phyloP scores from a whole-genome alignment of 1,139 yeast genomes.

The Pichiaceae sp. region DNA sequence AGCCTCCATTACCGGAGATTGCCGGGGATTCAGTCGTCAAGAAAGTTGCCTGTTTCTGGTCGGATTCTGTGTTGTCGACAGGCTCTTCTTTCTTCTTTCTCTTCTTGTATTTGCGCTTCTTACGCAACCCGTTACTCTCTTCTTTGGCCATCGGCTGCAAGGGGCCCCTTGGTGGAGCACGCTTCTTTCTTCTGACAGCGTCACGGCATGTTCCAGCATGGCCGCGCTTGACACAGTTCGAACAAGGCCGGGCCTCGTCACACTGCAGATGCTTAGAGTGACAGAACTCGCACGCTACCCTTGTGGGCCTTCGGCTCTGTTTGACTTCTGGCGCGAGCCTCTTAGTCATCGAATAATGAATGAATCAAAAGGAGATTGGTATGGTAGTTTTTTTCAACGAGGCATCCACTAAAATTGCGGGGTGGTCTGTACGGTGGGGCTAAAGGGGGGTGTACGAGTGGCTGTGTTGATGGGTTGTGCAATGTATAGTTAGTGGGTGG shows the following conservation, averaged over 20 bases:
- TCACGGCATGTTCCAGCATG: constrained; percentile 46
- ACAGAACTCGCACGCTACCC: constrained; percentile 64
- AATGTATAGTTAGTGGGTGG: too few species aligned
- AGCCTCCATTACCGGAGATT: not conserved
- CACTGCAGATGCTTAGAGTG: constrained; percentile 69
- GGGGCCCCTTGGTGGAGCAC: constrained; percentile 3
- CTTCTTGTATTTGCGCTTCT: constrained; percentile 2
- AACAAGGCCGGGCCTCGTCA: constrained; percentile 51
- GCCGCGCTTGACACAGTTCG: constrained; percentile 57
- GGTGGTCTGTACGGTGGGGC: not conserved
- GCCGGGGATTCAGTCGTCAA: not conserved
- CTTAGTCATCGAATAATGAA: constrained; percentile 43
- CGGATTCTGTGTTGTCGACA: not conserved
- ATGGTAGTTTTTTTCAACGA: too few species aligned
- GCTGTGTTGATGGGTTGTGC: too few species aligned
- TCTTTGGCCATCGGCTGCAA: not conserved
- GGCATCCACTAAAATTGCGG: not conserved
- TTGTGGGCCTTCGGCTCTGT: constrained; percentile 48
- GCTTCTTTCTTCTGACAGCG: constrained; percentile 48
- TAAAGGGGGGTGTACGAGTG: constrained; percentile 2
- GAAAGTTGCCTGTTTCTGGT: not conserved
- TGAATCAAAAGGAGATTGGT: not conserved
- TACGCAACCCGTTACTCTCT: not conserved
- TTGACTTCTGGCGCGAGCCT: constrained; percentile 46
- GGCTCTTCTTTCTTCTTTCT: constrained; percentile 6